Conservation (phyloP, 768 basidiomycete species). For the Zangia roseola region DNA sequence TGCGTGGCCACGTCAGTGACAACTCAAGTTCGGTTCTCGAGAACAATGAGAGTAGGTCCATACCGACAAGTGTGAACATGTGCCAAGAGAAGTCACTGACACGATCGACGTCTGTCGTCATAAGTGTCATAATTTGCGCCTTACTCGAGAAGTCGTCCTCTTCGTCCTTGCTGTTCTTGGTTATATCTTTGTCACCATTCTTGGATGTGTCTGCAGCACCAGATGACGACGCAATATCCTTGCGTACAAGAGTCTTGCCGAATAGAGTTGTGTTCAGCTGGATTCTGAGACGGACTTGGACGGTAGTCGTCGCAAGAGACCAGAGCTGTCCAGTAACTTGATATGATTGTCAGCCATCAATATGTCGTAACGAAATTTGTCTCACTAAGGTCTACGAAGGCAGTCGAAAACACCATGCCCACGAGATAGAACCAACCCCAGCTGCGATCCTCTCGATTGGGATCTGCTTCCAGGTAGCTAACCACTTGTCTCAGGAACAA, state of each 20-base stretch:
- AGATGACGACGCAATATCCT: slow-evolving; percentile 75
- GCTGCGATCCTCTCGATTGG: slow-evolving; percentile 47
- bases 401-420: slow-evolving; percentile 48
- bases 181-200: slow-evolving; percentile 19
- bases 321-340: slow-evolving; percentile 69
- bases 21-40: not conserved
- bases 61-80: slow-evolving; percentile 70
- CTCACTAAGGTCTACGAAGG: slow-evolving; percentile 43
- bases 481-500: slow-evolving; percentile 63
- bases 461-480: slow-evolving; percentile 63
- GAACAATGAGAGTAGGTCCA: slow-evolving; percentile 14
- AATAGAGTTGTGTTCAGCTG: slow-evolving; percentile 86
- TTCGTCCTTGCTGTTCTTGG: slow-evolving; percentile 18
- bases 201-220: slow-evolving; percentile 26
- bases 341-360: slow-evolving; percentile 7
- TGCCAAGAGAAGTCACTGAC: slow-evolving; percentile 85
- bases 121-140: slow-evolving; percentile 89
- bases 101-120: slow-evolving; percentile 93
- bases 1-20: slow-evolving; percentile 21
- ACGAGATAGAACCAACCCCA: slow-evolving; percentile 78
- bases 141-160: slow-evolving; percentile 66
- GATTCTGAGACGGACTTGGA: slow-evolving; percentile 69
- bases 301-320: slow-evolving; percentile 63
- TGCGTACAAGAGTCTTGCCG: slow-evolving; percentile 82
- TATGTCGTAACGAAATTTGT: not conserved